Evolutionary conservation across 805 yeast genomes (phyloP).

Genomic region (Myxozyma monticola): DNA sequence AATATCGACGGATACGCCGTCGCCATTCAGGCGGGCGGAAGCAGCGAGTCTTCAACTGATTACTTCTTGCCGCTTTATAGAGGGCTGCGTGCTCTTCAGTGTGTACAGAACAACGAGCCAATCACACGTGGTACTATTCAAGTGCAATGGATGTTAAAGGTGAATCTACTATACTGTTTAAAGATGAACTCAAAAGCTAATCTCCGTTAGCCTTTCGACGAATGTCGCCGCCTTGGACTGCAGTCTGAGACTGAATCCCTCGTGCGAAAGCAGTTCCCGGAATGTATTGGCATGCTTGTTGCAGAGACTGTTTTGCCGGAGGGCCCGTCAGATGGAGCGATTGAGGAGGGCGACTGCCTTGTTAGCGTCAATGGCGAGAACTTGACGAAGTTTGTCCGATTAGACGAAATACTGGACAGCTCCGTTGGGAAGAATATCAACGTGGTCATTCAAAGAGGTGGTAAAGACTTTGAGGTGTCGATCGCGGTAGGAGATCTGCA

Average conservation of each 20-base stretch:
- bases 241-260: slow-evolving; percentile 68
- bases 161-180: not conserved
- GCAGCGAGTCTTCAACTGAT: slow-evolving; percentile 87
- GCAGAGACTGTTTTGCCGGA: slow-evolving; percentile 79
- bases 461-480: slow-evolving; percentile 51
- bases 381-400: slow-evolving; percentile 69
- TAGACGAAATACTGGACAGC: slow-evolving; percentile 80
- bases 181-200: too few relatives aligned
- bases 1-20: slow-evolving; percentile 83
- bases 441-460: slow-evolving; percentile 72
- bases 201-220: slow-evolving; percentile 86
- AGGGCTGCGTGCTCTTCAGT: slow-evolving; percentile 75
- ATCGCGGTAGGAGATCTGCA: slow-evolving; percentile 75
- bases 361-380: slow-evolving; percentile 66
- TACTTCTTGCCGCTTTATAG: slow-evolving; percentile 85
- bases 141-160: slow-evolving; percentile 71
- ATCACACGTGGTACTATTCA: slow-evolving; percentile 91
- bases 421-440: slow-evolving; percentile 60
- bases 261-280: slow-evolving; percentile 70
- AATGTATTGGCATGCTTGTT: slow-evolving; percentile 74
- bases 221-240: slow-evolving; percentile 83
- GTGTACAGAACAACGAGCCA: slow-evolving; percentile 59
- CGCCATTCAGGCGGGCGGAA: slow-evolving; percentile 86
- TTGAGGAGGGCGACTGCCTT: slow-evolving; percentile 84
- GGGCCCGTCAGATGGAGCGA: slow-evolving; percentile 74